A percentile compares a stretch with the other conserved stretches of the same genome.
Evolutionary conservation across 2,329 filamentous ascomycete species (phyloP).

Genomic region (Neocatenulostroma microsporum): DNA sequence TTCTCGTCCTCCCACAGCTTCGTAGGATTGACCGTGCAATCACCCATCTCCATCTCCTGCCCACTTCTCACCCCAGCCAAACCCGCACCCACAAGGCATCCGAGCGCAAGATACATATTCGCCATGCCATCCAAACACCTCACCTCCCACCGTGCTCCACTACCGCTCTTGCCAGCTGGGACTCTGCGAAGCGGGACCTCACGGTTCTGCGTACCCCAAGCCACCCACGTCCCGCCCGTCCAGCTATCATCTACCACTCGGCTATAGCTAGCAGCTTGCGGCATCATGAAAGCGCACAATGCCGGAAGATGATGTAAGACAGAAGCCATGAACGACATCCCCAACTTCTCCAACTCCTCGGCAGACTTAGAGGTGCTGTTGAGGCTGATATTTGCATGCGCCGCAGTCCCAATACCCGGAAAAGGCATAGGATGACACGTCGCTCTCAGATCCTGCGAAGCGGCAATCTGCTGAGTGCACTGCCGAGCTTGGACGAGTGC

Average conservation of each 20-base stretch:
- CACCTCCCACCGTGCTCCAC: slow-evolving; percentile 63
- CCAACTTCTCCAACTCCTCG: slow-evolving; percentile 33
- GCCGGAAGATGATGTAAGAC: slow-evolving; percentile 59
- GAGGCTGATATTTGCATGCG: slow-evolving; percentile 64
- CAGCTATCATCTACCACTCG: slow-evolving; percentile 62
- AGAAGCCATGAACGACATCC: slow-evolving; percentile 61
- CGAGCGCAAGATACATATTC: slow-evolving; percentile 66
- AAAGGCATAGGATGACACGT: slow-evolving; percentile 70
- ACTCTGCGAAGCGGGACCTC: slow-evolving; percentile 67
- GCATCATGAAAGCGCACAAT: slow-evolving; percentile 62
- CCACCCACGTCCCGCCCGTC: slow-evolving; percentile 70
- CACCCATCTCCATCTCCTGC: slow-evolving; percentile 41
- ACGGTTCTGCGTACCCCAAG: slow-evolving; percentile 76
- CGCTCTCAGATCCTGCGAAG: slow-evolving; percentile 54
- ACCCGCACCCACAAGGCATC: slow-evolving; percentile 55
- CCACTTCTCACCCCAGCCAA: slow-evolving; percentile 45
- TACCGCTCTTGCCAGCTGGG: slow-evolving; percentile 12
- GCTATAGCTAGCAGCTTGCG: slow-evolving; percentile 59
- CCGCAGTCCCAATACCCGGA: slow-evolving; percentile 53
- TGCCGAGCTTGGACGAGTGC: slow-evolving; percentile 63
- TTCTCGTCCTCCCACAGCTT: slow-evolving; percentile 42
- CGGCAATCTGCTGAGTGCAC: slow-evolving; percentile 58
- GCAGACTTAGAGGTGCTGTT: slow-evolving; percentile 29
- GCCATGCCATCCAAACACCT: slow-evolving; percentile 71
- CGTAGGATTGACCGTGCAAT: slow-evolving; percentile 51